phyloP scores from a whole-genome alignment of 2,329 filamentous ascomycete species.

The Fusarium floridanum region DNA sequence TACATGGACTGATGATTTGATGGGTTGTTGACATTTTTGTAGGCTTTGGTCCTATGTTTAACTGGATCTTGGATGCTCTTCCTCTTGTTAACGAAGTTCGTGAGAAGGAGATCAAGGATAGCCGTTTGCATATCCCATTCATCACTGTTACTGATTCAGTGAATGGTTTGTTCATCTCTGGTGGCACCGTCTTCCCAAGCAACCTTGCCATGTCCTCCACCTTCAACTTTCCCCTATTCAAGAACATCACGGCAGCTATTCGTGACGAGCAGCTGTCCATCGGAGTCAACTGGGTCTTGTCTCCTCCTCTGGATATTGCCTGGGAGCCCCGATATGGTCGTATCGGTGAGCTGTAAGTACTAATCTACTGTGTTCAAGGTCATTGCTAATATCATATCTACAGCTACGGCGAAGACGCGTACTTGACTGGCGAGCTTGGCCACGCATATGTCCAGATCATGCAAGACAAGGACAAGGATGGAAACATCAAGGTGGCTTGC shows the following conservation, averaged over 20 bases:
- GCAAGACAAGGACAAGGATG: conserved; percentile 50
- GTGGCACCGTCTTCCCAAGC: conserved; percentile 50
- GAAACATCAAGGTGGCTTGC: conserved; percentile 51
- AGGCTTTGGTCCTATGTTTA: conserved; percentile 48
- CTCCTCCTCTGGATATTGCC: conserved; percentile 50
- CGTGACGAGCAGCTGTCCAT: conserved; percentile 50
- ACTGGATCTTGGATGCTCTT: conserved; percentile 46
- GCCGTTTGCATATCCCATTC: conserved; percentile 35
- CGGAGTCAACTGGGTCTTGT: conserved; percentile 51
- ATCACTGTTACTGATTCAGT: conserved; percentile 42
- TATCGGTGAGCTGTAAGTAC: conserved; percentile 37
- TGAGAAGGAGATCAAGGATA: conserved; percentile 27
- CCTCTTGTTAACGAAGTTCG: conserved; percentile 45
- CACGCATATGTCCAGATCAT: conserved; percentile 51
- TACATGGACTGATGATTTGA: background rate
- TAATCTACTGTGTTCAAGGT: no score
- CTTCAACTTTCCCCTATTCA: conserved; percentile 49
- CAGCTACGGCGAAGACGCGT: conserved; percentile 51
- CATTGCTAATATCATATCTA: conserved; percentile 31
- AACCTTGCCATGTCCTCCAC: conserved; percentile 48
- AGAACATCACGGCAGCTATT: conserved; percentile 43
- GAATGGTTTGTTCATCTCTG: conserved; percentile 48
- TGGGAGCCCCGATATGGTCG: conserved; percentile 49
- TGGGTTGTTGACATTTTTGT: background rate
- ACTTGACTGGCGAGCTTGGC: conserved; percentile 49